These are phyloP conservation scores for Colletotrichum sp. DNA, from an alignment of 2,329 filamentous ascomycete species.

Conservation along the genomic window DNA sequence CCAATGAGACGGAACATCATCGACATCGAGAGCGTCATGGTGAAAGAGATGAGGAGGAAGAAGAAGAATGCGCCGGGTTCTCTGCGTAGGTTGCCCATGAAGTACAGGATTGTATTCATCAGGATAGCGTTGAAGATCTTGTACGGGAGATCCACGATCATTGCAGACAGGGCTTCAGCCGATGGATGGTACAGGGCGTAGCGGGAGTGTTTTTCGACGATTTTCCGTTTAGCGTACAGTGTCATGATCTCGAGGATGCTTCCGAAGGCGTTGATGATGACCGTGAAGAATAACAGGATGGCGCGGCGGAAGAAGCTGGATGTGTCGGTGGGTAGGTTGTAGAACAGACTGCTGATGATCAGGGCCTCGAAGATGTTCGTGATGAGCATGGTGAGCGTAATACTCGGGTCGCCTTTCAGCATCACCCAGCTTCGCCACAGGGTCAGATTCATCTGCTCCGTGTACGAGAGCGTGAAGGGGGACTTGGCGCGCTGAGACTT, in stretches of 20 bases:
- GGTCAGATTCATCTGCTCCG: conserved; percentile 50
- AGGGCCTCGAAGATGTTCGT: conserved; percentile 54
- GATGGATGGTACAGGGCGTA: conserved; percentile 45
- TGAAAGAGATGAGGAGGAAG: conserved; percentile 66
- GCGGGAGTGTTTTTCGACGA: conserved; percentile 44
- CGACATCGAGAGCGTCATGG: conserved; percentile 66
- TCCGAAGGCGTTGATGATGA: conserved; percentile 57
- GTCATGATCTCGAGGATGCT: conserved; percentile 41
- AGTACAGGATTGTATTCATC: conserved; percentile 48
- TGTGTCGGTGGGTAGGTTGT: conserved; percentile 45
- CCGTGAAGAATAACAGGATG: conserved; percentile 57
- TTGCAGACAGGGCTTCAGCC: conserved; percentile 32
- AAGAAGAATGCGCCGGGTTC: conserved; percentile 68
- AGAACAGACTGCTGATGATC: conserved; percentile 59
- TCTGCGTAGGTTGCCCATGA: conserved; percentile 45
- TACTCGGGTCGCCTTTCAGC: conserved; percentile 42
- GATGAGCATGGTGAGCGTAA: conserved; percentile 42
- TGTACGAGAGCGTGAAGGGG: conserved; percentile 51
- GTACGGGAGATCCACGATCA: conserved; percentile 39
- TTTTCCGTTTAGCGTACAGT: conserved; percentile 38
- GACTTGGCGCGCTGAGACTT: conserved; percentile 49
- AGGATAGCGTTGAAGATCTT: conserved; percentile 30
- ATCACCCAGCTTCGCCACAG: conserved; percentile 44
- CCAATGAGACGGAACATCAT: conserved; percentile 62
- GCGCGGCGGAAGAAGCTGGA: conserved; percentile 51